Evolutionary conservation across 352 stramenopile genomes (phyloP), one percentile per base, ranked within the genome.

Genomic region (Elongisporangium anandrum): DNA sequence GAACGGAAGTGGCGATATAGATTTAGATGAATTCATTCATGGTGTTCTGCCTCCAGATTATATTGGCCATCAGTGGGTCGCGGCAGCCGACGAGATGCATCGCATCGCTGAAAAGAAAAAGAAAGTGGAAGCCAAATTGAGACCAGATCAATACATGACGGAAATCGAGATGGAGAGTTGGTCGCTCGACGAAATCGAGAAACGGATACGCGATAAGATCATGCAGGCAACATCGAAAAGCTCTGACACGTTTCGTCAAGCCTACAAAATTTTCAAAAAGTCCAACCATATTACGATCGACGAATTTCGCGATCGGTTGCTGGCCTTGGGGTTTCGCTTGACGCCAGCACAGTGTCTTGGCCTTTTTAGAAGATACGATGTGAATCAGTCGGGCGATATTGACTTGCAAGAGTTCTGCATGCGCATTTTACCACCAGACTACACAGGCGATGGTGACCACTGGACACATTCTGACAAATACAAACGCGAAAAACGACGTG

Each of bases 361-460:
- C 0, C 69, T 94, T 3, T 94, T 94, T 47, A 68, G 64, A 22
- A 66, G 84, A n/a, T 94, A 92, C 56, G 84, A 92, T 38, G 79
- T 73, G 6, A 80, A 94, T 61, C 79, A 77, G 61, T 92, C 81
- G 61, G 77, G 81, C 52, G 83, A 90, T 24, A 75, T 94, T 62
- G 84, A 94, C 47, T 70, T 94, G n/a, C 77, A 90, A 38, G 84
- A 94, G 59, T 94, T 94, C 61, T 94, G 84, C 41, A 64, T 85
- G 50, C 72, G 77, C 12, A 87, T 94, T n/a, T 55, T 92, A 17
- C 81, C 84, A 4, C 79, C 84, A 4, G 84, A 94, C 51, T 94
- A 94, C 57, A 94, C 79, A 0, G 78, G 79, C 41, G 82, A 94
- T 48, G 81, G 84, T 10, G 81, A 94, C 52, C 66, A 88, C 58